Evolutionary conservation across 2,329 filamentous ascomycete genomes (phyloP), one percentile per base, ranked within the genome.

Genomic region (Colletotrichum costaricense): DNA sequence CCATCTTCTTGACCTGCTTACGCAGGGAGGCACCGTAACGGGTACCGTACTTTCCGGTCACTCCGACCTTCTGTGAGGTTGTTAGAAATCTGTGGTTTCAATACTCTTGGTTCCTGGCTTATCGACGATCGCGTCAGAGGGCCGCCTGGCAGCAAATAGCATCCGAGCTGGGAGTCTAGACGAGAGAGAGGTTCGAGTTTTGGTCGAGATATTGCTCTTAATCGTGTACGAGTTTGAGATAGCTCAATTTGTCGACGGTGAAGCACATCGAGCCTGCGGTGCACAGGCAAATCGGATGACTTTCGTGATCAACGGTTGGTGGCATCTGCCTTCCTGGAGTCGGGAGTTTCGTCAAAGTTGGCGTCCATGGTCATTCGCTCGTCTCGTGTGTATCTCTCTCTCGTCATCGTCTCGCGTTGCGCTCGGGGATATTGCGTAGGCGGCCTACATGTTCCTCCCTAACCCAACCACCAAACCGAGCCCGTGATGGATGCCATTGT

Each of bases 11-110:
- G 1, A 86, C 84, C 82, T 86, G 95, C 92, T 98, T 98, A 89
- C 95, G 95, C 88, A 98, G 95, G 83, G 97, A 98, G 86, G 97
- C 96, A 95, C 96, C 97, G 88, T 97, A 97, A 92, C 95, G 96
- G 80, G 93, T 95, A 91, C 95, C 95, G 89, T 98, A 98, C 93
- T 98, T 97, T 67, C 76, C 94, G 90, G 96, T 98, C 87, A 98
- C 95, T 87, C 95, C 95, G 92, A 97, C 95, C 94, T 98, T 97
- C 93, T 94, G 42, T 74, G 30, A 26, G 65, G 65, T 69, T 72
- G 72, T 75, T 72, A 72, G 74, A 38, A 35, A 74, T 75, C 65
- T 73, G 56, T 24, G 56, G 8, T 22, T 9, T 22, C 3, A 19
- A 42, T n/a, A 14, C 22, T n/a, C 16, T 28, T 14, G 35, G 9